Conservation (phyloP, 305 asterid species). For the Nicotiana rustica region DNA sequence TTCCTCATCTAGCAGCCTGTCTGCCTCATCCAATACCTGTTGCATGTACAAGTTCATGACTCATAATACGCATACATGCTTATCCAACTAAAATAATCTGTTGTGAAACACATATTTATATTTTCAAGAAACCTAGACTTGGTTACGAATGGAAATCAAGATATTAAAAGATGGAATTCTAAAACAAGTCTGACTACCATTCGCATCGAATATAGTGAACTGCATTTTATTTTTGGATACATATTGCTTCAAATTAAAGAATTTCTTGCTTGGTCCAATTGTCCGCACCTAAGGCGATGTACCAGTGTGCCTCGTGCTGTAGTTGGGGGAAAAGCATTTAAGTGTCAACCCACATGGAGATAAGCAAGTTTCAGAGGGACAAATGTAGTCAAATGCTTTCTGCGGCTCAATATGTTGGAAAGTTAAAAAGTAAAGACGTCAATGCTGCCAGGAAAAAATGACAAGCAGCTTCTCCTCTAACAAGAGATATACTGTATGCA, state of each 20-base stretch:
- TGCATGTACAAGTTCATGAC: not conserved
- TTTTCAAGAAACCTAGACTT: not conserved
- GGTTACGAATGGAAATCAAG: not conserved
- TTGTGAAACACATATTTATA: not conserved
- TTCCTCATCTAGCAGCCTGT: constrained; percentile 86
- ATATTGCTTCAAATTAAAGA: not conserved
- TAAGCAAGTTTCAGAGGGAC: not conserved
- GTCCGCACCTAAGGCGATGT: not conserved
- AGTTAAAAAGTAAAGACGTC: not conserved
- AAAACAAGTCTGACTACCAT: not conserved
- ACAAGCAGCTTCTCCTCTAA: not conserved
- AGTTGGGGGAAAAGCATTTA: not conserved
- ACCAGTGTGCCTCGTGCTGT: not conserved
- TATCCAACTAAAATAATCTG: not conserved
- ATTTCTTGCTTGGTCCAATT: not conserved
- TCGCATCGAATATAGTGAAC: not conserved
- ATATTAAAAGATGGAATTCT: not conserved
- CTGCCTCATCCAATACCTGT: constrained; percentile 95
- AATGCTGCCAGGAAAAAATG: not conserved
- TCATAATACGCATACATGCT: not conserved
- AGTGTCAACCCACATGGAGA: not conserved
- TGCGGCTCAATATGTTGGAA: not conserved
- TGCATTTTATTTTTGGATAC: not conserved
- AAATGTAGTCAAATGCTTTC: not conserved
- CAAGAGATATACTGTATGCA: not conserved